Evolutionary conservation across 805 yeast species (phyloP), one percentile per base, ranked within the genome.

Genomic region (Candida insectorum): DNA sequence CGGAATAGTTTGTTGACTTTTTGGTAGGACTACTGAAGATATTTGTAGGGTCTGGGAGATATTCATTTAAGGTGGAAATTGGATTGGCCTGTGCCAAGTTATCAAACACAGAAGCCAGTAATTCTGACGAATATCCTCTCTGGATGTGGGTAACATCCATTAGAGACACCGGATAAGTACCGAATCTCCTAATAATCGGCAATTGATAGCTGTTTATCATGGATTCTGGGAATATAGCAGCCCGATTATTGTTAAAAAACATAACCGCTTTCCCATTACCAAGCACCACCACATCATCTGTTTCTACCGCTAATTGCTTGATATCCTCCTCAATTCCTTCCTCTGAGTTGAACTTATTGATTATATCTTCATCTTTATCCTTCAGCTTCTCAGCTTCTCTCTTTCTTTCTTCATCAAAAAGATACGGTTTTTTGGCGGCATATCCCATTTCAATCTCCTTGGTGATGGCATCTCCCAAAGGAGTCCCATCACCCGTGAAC

Each of bases 401-500:
- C 28, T 27, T 29, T 30, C 44, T 17, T 10, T 36, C 43, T 26
- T 42, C 43, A 14, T 44, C 30, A 26, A 48, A 45, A 11, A 47
- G 46, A 39, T 52, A 62, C 7, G 75, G 70, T 36, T 64, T 59
- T 26, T 69, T 49, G 9, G 51, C 47, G 12, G 50, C 40, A 50
- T 73, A 85, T 0, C 74, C 74, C 4, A 48, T 48, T 53, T 89
- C 97, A 14, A 89, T 48, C 36, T 73, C 77, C 1, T 64, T 59
- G 0, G 93, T 65, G 4, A 79, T 37, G 1, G 60, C 56, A 1
- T 63, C 62, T 7, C 66, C 49, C 17, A 86, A 57, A 0, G 94
- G 94, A 4, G 49, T 48, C 1, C 77, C 76, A 31, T 74, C 74
- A 7, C 71, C 52, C 23, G 67, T 60, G 52, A 86, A 87, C 97